Evolutionary conservation across 495 filamentous ascomycete genomes (phyloP), one percentile per base, ranked within the genome.

Genomic region (Penicillium paxilli): DNA sequence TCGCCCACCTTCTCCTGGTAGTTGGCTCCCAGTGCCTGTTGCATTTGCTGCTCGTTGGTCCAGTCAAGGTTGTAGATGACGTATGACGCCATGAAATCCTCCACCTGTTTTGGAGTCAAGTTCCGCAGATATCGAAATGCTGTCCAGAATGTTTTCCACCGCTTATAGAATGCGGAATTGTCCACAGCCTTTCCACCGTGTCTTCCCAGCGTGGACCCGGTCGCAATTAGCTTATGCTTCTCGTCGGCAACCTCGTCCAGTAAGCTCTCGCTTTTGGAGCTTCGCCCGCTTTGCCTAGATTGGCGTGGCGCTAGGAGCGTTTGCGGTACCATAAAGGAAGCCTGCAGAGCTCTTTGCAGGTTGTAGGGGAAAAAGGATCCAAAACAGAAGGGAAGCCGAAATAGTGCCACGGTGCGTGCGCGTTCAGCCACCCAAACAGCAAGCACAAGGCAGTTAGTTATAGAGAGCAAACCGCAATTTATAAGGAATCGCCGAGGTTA

Each of bases 1-100:
- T 80, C 79, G 53, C 82, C 83, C 12, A 86, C 83, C 35, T 75
- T 78, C 49, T 79, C 62, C 53, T 82, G 82, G 62, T 86, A 86
- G 51, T 81, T 67, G 11, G 78, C 73, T 5, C 83, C 83, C 16
- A 86, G 71, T 3, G 65, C 71, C 47, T 78, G 73, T 38, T 75
- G 65, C 83, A 86, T 85, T 52, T 80, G 71, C 40, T 76, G 65
- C 57, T 83, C 78, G 59, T 86, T 72, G 35, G 75, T 77, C 83
- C 83, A 86, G 63, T 86, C 83, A 7, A 85, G 71, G 62, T 84
- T 84, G 70, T 86, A 85, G 58, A 86, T 85, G 59, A 83, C 73
- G 57, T 86, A 86, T 10, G 83, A 86, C 5, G 79, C 78, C 83
- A 86, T 85, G 69, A 84, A 86, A 57, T 83, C 80, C 51, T 83